A percentile compares a stretch with the other conserved stretches of the same genome.
Evolutionary conservation across 495 filamentous ascomycete species (phyloP).

Genomic region (Neurospora tetrasperma): DNA sequence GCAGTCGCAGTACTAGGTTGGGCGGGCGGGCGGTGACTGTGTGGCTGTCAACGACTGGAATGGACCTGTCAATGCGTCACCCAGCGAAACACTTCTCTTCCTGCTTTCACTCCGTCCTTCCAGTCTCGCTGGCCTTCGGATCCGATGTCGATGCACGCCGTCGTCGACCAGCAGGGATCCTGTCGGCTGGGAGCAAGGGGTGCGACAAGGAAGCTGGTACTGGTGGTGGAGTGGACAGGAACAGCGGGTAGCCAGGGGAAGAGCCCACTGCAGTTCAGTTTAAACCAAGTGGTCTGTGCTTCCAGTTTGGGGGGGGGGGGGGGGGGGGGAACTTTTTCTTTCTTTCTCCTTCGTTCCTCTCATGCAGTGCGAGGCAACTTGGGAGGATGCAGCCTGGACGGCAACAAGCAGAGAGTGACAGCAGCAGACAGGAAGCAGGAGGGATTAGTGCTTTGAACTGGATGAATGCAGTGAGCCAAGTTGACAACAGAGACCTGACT

Average conservation of each 20-base stretch:
- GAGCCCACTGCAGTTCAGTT: background rate
- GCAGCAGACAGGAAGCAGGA: background rate
- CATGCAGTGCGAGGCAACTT: background rate
- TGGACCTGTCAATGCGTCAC: background rate
- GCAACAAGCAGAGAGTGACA: background rate
- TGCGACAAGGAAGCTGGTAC: background rate
- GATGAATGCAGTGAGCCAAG: background rate
- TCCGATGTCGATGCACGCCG: background rate
- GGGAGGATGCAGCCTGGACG: background rate
- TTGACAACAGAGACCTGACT: background rate
- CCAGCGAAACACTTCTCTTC: background rate
- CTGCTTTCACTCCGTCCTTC: too few relatives aligned
- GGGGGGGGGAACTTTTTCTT: background rate
- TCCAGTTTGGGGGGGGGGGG: background rate
- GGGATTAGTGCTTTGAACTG: background rate
- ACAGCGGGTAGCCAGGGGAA: background rate
- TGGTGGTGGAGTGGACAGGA: background rate
- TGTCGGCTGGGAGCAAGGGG: background rate
- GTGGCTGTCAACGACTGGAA: background rate
- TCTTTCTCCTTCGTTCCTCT: background rate
- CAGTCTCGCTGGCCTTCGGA: background rate
- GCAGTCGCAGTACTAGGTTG: background rate
- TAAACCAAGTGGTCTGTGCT: background rate
- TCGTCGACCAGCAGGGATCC: background rate
- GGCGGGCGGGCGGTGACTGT: background rate